Percentiles rank a stretch among this genome's conserved stretches.
These are phyloP conservation scores for Sequoiadendron giganteum DNA, from an alignment of 75 land plant genomes.

Conservation along the genomic window DNA sequence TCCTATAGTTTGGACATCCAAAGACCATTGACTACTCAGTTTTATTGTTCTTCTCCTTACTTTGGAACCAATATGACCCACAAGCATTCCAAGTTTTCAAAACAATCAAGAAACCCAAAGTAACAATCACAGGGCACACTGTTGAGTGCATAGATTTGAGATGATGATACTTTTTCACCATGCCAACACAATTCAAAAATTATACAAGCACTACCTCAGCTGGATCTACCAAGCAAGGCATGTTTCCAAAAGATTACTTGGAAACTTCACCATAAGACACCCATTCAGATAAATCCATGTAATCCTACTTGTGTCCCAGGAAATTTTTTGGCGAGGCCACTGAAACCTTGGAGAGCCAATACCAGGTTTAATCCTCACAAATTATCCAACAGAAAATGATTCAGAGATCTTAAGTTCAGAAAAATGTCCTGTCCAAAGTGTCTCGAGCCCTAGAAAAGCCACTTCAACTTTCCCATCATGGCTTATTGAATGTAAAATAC, in stretches of 20 bases:
- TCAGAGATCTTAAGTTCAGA: slow-evolving; percentile 75
- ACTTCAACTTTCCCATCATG: slow-evolving; percentile 71
- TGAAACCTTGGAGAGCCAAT: slow-evolving; percentile 73
- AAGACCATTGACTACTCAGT: slow-evolving; percentile 18
- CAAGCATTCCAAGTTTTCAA: slow-evolving; percentile 63
- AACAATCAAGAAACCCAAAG: slow-evolving; percentile 68
- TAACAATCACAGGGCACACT: slow-evolving; percentile 75
- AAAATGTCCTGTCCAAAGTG: slow-evolving; percentile 77
- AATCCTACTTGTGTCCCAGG: slow-evolving; percentile 84
- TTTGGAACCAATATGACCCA: slow-evolving; percentile 26
- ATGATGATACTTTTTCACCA: slow-evolving; percentile 82
- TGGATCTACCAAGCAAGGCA: slow-evolving; percentile 74
- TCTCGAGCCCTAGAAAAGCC: slow-evolving; percentile 79
- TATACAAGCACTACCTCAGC: slow-evolving; percentile 81
- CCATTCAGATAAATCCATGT: slow-evolving; percentile 75
- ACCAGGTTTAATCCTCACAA: slow-evolving; percentile 57
- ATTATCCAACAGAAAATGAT: slow-evolving; percentile 67
- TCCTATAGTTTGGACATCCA: slow-evolving; percentile 26
- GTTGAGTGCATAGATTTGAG: slow-evolving; percentile 92
- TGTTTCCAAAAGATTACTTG: slow-evolving; percentile 59
- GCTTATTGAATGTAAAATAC: slow-evolving; percentile 68
- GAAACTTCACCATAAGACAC: slow-evolving; percentile 80
- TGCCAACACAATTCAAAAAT: slow-evolving; percentile 46
- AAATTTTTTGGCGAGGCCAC: slow-evolving; percentile 79
- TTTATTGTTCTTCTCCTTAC: slow-evolving; percentile 24